phyloP scores from a whole-genome alignment of 805 yeast genomes.

The Jamesozyma spencerorum region DNA sequence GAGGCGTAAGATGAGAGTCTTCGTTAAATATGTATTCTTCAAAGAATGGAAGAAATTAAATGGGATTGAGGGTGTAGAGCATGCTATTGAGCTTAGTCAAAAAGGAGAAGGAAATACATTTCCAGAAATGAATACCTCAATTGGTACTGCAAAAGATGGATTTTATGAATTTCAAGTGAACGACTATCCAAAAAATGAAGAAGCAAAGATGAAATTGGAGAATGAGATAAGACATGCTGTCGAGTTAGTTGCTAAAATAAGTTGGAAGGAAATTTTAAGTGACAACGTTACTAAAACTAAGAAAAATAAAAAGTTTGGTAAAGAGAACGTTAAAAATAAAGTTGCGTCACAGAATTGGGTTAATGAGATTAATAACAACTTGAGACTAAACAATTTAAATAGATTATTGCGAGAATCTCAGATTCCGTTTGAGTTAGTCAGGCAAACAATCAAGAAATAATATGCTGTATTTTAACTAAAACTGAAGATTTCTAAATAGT shows the following conservation, averaged over 20 bases:
- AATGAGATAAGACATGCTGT: conserved; percentile 15
- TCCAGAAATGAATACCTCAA: not conserved
- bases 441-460: not conserved
- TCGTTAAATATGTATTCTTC: conserved; percentile 12
- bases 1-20: conserved; percentile 15
- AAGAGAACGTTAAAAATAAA: not conserved
- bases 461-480: too few relatives aligned
- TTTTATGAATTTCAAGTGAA: conserved; percentile 18
- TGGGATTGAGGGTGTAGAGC: conserved; percentile 15
- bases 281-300: not conserved
- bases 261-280: conserved; percentile 16
- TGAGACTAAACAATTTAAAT: conserved; percentile 3
- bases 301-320: not conserved
- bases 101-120: not conserved
- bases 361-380: conserved; percentile 1
- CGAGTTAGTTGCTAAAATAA: conserved; percentile 12
- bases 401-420: conserved; percentile 1
- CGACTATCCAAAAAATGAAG: conserved; percentile 15
- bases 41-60: conserved; percentile 20
- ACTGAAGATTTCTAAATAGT: too few relatives aligned
- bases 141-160: conserved; percentile 27
- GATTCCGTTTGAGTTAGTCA: conserved; percentile 4
- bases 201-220: conserved; percentile 6
- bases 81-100: not conserved
- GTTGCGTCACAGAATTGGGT: conserved; percentile 4